Evolutionary conservation across 805 yeast genomes (phyloP), one percentile per base, ranked within the genome.

Genomic region (Wickerhamomyces sydowiorum): DNA sequence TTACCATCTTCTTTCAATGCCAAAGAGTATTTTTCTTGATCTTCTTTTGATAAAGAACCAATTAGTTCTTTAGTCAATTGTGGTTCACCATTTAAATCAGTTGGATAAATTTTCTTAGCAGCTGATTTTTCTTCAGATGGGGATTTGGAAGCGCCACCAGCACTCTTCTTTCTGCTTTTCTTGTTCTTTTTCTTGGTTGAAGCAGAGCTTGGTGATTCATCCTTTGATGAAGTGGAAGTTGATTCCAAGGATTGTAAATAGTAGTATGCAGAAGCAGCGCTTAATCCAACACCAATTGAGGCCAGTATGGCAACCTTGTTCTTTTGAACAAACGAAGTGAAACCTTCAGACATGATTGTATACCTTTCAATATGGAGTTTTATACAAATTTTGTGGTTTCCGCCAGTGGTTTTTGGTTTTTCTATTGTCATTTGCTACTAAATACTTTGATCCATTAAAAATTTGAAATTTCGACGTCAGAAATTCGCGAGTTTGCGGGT

Each of bases 1-100:
- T 93, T 93, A 57, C 99, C 99, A 43, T 85, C 89, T 56, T 82
- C 91, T 67, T 93, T 93, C 66, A 91, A 75, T 34, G 82, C 79
- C 40, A 77, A 61, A 5, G 96, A 87, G 73, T 82, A 74, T 38
- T 70, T 69, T 34, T 76, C 82, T 63, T 72, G 81, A 51, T 78
- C 76, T 48, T 67, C 72, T 5, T 60, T 69, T 7, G 76, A 55
- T 46, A 84, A 70, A 3, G 55, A 50, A 10, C 64, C 57, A 20
- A 81, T 64, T 38, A 59, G 57, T 30, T 69, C 82, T 22, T 67
- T 70, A 31, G 73, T 64, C 35, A 85, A 55, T 17, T 66, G 68
- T 5, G 91, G 91, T 47, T 78, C 69, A 3, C 88, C 87, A 18
- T 72, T 62, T 2, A 56, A 54, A 49, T 70, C 69, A 14, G 72